Base-by-base conservation (phyloP, 2,329 filamentous ascomycete genomes). In the Calonectria crousiana region DNA sequence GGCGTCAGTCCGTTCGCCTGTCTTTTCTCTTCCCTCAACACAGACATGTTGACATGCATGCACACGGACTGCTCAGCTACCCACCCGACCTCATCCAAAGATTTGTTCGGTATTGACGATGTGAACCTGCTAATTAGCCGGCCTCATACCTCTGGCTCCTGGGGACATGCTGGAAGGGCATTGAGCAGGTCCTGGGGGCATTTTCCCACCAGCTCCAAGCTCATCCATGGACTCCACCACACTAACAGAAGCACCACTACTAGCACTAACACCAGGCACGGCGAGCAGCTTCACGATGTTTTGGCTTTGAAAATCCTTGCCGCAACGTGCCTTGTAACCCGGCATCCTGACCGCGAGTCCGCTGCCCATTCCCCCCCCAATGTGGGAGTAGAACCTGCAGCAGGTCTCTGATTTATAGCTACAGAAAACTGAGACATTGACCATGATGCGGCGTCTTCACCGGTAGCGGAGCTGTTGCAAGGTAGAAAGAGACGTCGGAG, bases 81-180 rank as follows among this genome's bases (percentile, higher is more conserved):
- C 52, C 28, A n/a, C 56, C 56, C 49, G 38, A 34, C 51, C 28
- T 71, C 51, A 28, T 34, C 69, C 60, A 71, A 66, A 38, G 23
- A 30, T n/a, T 20, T 32, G 62, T 13, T 32, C 30, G 41, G 58
- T 23, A 28, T 58, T 69, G 30, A 34, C 41, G 20, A 65, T 69
- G 53, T 30, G 66, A 65, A 34, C 51, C 8, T 51, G 38, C 20
- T 38, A 60, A 32, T 71, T 28, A 32, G 44, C 26, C 56, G 32
- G 13, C 18, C 36, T 36, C 53, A 60, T 20, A 38, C 49, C 23
- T 44, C 41, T 16, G 4, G 11, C 56, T 56, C 28, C 65, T 53
- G 71, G 66, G 66, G 38, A 65, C 62, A 72, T 64, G 70, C 70
- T 60, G 56, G 44, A 49, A 53, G 51, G 26, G 38, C 52, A 34